phyloP scores from a whole-genome alignment of 768 basidiomycete genomes.

The Tylopilus subfusipes region DNA sequence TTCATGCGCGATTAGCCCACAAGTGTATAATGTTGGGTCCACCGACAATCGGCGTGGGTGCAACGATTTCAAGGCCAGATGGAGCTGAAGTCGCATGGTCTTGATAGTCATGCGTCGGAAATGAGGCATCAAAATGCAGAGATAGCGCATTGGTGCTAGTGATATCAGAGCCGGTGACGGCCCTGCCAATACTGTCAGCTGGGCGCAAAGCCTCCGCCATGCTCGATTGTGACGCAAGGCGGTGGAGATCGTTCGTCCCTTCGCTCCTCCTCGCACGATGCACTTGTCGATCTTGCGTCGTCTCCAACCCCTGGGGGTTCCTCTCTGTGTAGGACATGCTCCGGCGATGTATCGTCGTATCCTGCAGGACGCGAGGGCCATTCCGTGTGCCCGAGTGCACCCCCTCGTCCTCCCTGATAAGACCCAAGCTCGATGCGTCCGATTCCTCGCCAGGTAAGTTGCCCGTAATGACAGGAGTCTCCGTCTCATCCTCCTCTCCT shows the following conservation, averaged over 20 bases:
- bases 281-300: constrained; percentile 16
- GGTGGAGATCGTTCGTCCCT: constrained; percentile 14
- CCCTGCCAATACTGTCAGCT: constrained; percentile 16
- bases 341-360: constrained; percentile 16
- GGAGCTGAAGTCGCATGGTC: constrained; percentile 17
- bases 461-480: constrained; percentile 20
- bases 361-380: constrained; percentile 3
- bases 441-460: constrained; percentile 18
- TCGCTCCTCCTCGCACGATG: constrained; percentile 27
- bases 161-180: constrained; percentile 21
- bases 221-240: constrained; percentile 20
- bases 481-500: constrained; percentile 17
- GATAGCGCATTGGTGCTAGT: constrained; percentile 32
- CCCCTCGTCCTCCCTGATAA: constrained; percentile 33
- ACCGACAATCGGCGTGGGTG: constrained; percentile 34
- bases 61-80: constrained; percentile 32
- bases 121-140: constrained; percentile 36
- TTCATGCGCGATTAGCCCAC: constrained; percentile 33
- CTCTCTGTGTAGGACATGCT: constrained; percentile 17
- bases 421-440: constrained; percentile 25
- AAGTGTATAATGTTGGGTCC: constrained; percentile 34
- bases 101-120: constrained; percentile 25
- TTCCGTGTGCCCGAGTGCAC: constrained; percentile 15
- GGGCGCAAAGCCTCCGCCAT: constrained; percentile 19
- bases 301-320: constrained; percentile 8